Conservation (phyloP, 2,329 filamentous ascomycete species). For the Cladophialophora chaetospira region DNA sequence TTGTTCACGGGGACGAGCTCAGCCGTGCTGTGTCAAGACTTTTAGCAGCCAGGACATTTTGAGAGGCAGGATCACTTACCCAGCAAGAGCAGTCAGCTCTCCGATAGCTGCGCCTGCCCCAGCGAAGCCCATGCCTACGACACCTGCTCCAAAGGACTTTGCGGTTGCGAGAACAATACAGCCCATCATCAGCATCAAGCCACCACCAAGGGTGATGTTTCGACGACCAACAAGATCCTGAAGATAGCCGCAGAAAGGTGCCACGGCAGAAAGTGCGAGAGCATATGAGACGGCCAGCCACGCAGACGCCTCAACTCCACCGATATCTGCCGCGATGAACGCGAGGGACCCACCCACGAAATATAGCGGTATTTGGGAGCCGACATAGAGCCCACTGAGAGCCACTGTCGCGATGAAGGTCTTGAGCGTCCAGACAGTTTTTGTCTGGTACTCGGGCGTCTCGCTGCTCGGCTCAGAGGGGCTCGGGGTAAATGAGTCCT, state of each 20-base stretch:
- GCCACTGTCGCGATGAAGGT: slow-evolving; percentile 16
- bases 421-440: slow-evolving; percentile 19
- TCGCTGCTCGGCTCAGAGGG: slow-evolving; percentile 3
- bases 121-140: slow-evolving; percentile 24
- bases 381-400: slow-evolving; percentile 17
- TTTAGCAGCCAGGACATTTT: background rate
- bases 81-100: slow-evolving; percentile 26
- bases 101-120: slow-evolving; percentile 26
- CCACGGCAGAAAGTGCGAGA: slow-evolving; percentile 23
- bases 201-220: slow-evolving; percentile 22
- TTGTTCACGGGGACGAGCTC: slow-evolving; percentile 29
- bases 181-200: slow-evolving; percentile 19
- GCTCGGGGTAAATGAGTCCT: background rate
- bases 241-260: slow-evolving; percentile 26
- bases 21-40: slow-evolving; percentile 14
- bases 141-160: slow-evolving; percentile 15
- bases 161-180: slow-evolving; percentile 25
- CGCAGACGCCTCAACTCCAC: slow-evolving; percentile 18
- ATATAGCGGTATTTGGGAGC: slow-evolving; percentile 29
- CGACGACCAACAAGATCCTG: slow-evolving; percentile 26
- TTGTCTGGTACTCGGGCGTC: slow-evolving; percentile 14
- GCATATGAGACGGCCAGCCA: slow-evolving; percentile 25
- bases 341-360: slow-evolving; percentile 26
- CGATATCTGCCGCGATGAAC: slow-evolving; percentile 26
- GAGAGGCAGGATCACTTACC: slow-evolving; percentile 13